Conservation (phyloP, 176 grass and related monocot species). For the Cenchrus americanus region DNA sequence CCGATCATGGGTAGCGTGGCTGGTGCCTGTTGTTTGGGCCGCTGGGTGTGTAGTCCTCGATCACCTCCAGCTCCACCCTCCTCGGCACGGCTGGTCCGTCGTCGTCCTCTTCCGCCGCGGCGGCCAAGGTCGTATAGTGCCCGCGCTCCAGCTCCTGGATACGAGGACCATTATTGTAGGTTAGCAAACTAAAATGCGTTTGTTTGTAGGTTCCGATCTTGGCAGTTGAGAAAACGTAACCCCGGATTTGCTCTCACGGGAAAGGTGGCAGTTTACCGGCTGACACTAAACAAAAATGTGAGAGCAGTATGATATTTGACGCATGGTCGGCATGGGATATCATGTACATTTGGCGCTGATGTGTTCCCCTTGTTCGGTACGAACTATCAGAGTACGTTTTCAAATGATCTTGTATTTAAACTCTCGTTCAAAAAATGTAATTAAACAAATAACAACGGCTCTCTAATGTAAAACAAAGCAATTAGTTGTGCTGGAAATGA, state of each 20-base stretch:
- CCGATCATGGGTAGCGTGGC: not conserved
- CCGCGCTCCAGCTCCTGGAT: constrained; percentile 1
- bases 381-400: not conserved
- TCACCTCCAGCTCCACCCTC: constrained; percentile 39
- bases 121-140: not conserved
- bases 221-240: not conserved
- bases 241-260: not conserved
- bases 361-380: no score
- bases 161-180: not conserved
- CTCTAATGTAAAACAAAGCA: not conserved
- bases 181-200: not conserved
- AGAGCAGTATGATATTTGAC: not conserved
- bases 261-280: not conserved
- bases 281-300: not conserved
- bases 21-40: constrained; percentile 28
- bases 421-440: not conserved
- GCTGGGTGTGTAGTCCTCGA: not conserved
- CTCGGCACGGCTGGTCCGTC: not conserved
- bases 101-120: not conserved
- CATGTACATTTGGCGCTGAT: not conserved
- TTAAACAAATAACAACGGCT: not conserved
- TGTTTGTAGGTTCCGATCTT: not conserved
- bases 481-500: not conserved
- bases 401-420: not conserved
- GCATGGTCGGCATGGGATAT: not conserved